Percentiles rank a stretch among this genome's conserved stretches.
Conservation (phyloP, 768 basidiomycete genomes). For the Amanita pseudoporphyria region DNA sequence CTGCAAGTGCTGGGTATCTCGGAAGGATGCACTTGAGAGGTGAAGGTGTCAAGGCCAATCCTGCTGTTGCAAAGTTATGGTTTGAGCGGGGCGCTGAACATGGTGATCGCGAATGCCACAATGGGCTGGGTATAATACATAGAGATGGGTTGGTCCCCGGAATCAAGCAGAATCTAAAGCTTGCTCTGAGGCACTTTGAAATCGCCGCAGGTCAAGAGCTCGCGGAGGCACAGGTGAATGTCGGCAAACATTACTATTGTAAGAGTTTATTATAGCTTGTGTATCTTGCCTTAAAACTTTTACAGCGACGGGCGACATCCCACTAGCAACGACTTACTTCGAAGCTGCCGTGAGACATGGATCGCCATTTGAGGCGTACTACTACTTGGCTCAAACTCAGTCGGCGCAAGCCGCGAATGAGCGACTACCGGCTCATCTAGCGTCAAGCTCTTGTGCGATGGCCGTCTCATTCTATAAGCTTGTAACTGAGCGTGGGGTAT, state of each 20-base stretch:
- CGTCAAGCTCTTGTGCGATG: conserved; percentile 74
- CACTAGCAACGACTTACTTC: conserved; percentile 61
- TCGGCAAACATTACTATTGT: conserved; percentile 69
- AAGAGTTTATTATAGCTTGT: conserved; percentile 29
- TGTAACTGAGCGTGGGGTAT: conserved; percentile 84
- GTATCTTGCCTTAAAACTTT: not conserved
- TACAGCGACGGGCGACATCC: conserved; percentile 60
- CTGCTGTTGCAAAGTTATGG: conserved; percentile 80
- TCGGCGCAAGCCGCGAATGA: conserved; percentile 41
- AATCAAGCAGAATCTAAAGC: conserved; percentile 50
- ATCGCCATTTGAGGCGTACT: conserved; percentile 91
- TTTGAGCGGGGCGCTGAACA: conserved; percentile 78
- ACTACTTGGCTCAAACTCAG: conserved; percentile 84
- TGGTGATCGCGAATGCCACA: conserved; percentile 82
- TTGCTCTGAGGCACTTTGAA: conserved; percentile 58
- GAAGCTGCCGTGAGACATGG: conserved; percentile 81
- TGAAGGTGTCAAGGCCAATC: conserved; percentile 79
- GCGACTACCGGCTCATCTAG: conserved; percentile 34
- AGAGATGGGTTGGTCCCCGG: conserved; percentile 77
- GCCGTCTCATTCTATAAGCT: conserved; percentile 92
- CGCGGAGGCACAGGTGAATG: conserved; percentile 85
- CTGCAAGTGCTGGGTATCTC: conserved; percentile 77
- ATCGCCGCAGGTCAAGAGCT: conserved; percentile 81
- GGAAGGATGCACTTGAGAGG: conserved; percentile 93
- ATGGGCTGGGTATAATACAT: conserved; percentile 86